Evolutionary conservation across 352 stramenopile genomes (phyloP).

Genomic region (Pythium coloratum): DNA sequence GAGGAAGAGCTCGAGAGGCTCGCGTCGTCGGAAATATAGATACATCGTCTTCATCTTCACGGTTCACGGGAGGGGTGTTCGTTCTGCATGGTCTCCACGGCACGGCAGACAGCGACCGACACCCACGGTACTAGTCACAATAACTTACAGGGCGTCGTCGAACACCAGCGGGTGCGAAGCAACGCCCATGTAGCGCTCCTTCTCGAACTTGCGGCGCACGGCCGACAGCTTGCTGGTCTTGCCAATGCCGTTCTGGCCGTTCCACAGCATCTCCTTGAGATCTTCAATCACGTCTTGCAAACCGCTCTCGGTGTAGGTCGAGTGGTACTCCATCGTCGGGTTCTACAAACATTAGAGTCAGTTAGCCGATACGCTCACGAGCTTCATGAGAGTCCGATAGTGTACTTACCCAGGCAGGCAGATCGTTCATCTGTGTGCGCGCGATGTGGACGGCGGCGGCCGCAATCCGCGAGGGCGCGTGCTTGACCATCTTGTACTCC

Average conservation of each 20-base stretch:
- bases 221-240: constrained; percentile 81
- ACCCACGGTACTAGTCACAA: constrained; percentile 19
- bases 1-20: constrained; percentile 11
- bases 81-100: not conserved
- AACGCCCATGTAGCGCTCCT: constrained; percentile 78
- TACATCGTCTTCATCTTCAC: constrained; percentile 25
- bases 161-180: constrained; percentile 60
- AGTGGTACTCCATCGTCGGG: constrained; percentile 73
- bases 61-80: constrained; percentile 8
- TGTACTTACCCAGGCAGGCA: constrained; percentile 70
- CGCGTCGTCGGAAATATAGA: constrained; percentile 21
- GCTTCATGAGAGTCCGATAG: constrained; percentile 12
- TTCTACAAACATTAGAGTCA: constrained; percentile 35
- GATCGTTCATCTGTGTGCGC: constrained; percentile 71
- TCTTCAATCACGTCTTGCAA: constrained; percentile 67
- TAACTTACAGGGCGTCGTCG: constrained; percentile 43
- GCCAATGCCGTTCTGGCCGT: constrained; percentile 59
- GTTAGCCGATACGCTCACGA: constrained; percentile 7
- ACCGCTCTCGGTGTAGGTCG: constrained; percentile 66
- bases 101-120: constrained; percentile 8
- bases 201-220: constrained; percentile 84
- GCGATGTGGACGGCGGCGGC: constrained; percentile 97
- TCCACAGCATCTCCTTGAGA: constrained; percentile 82
- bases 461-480: constrained; percentile 96
- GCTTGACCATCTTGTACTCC: constrained; percentile 98